phyloP scores from a whole-genome alignment of 139 green algal species.

The Medakamo hakoo region DNA sequence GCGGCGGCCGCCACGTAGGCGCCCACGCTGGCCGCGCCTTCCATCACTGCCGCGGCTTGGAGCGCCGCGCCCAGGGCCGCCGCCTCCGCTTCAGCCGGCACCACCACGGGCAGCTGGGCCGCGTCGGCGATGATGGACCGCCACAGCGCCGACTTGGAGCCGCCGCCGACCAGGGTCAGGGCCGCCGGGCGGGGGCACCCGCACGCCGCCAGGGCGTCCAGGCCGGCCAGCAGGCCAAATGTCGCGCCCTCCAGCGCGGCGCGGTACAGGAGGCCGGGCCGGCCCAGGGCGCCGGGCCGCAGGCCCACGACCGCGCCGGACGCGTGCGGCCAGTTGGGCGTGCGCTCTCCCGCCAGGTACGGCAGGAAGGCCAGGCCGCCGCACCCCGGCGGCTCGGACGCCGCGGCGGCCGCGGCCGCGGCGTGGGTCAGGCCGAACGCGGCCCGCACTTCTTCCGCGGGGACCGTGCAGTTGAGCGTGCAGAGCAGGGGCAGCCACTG shows the following conservation, averaged over 20 bases:
- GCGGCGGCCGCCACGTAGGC: conserved; percentile 35
- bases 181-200: conserved; percentile 1
- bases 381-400: conserved; percentile 39
- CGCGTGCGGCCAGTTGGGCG: conserved; percentile 71
- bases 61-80: conserved; percentile 68
- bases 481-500: conserved; percentile 65
- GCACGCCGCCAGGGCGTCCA: background rate
- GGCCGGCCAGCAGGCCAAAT: conserved; percentile 47
- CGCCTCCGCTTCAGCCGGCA: conserved; percentile 56
- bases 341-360: conserved; percentile 69
- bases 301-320: conserved; percentile 43
- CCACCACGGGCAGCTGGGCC: conserved; percentile 35
- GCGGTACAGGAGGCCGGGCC: conserved; percentile 59
- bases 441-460: conserved; percentile 20
- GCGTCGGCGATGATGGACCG: conserved; percentile 62
- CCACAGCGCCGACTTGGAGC: conserved; percentile 61
- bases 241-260: conserved; percentile 72
- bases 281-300: conserved; percentile 13
- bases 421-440: conserved; percentile 34
- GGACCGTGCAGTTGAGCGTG: conserved; percentile 72
- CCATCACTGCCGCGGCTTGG: conserved; percentile 54
- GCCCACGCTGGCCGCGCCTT: conserved; percentile 18
- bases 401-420: conserved; percentile 37
- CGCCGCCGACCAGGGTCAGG: conserved; percentile 67
- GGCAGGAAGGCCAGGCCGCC: conserved; percentile 56